Conservation (phyloP, 768 basidiomycete species). For the Boletus huronensis region DNA sequence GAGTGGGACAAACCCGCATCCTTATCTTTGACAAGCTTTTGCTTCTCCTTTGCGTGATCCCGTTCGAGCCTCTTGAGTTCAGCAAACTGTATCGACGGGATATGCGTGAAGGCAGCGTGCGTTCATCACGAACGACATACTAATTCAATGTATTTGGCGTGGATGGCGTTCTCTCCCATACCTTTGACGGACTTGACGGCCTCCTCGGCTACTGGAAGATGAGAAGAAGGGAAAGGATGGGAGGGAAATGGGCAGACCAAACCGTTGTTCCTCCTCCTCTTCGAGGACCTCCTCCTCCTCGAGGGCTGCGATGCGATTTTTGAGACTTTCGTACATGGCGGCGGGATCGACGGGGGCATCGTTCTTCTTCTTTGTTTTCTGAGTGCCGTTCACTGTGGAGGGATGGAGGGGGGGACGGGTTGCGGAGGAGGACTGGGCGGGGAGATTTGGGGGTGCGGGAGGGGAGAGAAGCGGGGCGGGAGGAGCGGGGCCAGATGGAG, state of each 20-base stretch:
- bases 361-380: conserved; percentile 70
- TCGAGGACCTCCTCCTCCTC: conserved; percentile 86
- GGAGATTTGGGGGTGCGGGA: conserved; percentile 34
- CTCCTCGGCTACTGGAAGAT: conserved; percentile 63
- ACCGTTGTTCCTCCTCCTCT: conserved; percentile 81
- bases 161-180: conserved; percentile 77
- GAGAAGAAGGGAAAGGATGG: conserved; percentile 4
- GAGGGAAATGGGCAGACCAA: conserved; percentile 47
- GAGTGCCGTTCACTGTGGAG: conserved; percentile 28
- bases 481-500: conserved; percentile 56
- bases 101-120: conserved; percentile 19
- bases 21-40: conserved; percentile 87
- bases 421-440: conserved; percentile 34
- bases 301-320: conserved; percentile 83
- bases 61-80: conserved; percentile 84
- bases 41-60: conserved; percentile 89
- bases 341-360: conserved; percentile 71
- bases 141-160: conserved; percentile 85
- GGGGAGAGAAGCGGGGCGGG: conserved; percentile 46
- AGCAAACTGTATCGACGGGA: conserved; percentile 59
- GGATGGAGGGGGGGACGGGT: conserved; percentile 33
- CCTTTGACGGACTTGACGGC: conserved; percentile 83
- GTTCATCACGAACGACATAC: conserved; percentile 42
- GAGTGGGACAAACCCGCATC: conserved; percentile 60
- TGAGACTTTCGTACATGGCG: conserved; percentile 83